phyloP scores from a whole-genome alignment of 805 yeast species.

The Hanseniaspora valbyensis region DNA sequence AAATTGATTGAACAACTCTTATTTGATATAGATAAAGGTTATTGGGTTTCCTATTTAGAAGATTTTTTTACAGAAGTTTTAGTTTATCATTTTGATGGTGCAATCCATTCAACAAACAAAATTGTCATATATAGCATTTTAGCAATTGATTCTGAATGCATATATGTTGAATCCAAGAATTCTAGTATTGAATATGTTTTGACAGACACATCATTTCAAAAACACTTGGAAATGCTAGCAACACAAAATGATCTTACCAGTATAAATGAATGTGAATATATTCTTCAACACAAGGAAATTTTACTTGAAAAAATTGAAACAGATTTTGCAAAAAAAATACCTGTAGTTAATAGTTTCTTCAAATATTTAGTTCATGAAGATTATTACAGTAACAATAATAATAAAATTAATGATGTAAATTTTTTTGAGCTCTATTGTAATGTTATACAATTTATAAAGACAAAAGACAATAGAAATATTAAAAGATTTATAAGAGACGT shows the following conservation, averaged over 20 bases:
- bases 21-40: not conserved
- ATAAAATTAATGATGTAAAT: not conserved
- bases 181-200: not conserved
- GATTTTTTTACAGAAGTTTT: not conserved
- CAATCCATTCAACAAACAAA: not conserved
- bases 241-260: not conserved
- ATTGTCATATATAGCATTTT: not conserved
- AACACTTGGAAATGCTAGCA: not conserved
- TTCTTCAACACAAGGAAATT: not conserved
- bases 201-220: not conserved
- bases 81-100: not conserved
- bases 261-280: not conserved
- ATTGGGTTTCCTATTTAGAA: conserved; percentile 4
- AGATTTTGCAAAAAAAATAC: not conserved
- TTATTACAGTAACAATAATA: not conserved
- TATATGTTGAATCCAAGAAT: not conserved
- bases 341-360: not conserved
- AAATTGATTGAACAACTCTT: not conserved
- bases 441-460: not conserved
- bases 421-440: not conserved
- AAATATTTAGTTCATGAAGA: not conserved
- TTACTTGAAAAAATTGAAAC: not conserved
- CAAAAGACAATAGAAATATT: not conserved
- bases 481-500: not conserved
- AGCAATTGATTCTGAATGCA: not conserved